Evolutionary conservation across 805 yeast genomes (phyloP), one percentile per base, ranked within the genome.

Genomic region (Nakazawaea siamensis): DNA sequence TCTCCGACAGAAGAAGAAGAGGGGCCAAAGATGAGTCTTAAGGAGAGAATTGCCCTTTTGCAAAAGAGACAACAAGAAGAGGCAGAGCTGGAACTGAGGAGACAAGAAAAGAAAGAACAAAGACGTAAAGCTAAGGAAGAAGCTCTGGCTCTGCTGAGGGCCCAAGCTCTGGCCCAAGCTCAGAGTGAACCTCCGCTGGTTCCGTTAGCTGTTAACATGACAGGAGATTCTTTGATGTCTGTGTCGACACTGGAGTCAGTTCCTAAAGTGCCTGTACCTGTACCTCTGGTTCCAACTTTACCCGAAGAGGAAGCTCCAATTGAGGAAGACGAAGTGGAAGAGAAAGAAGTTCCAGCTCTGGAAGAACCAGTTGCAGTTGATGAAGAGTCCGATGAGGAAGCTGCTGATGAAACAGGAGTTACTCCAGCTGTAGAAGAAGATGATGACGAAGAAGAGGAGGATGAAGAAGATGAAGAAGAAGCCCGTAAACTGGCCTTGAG

Each of bases 11-110:
- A 49, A 18, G 73, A 71, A 39, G 73, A 65, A 19, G 80, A 68
- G 21, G 73, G 68, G 23, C 95, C 95, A 7, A 77, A 82, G 45
- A 58, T 87, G 62, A 80, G 94, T 38, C 63, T 90, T 47, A 81
- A 81, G 51, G 97, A 92, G 47, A 70, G 97, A 44, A 86, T 90
- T 51, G 85, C 86, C 4, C 49, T 84, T 49, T 64, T 90, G 33
- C 95, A 88, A 53, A 73, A 84, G 49, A 76, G 78, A 39, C 95
- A 85, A 51, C 73, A 72, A 40, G 82, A 81, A 49, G 94, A 85
- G 47, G 83, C 80, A 15, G 90, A 80, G 41, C 63, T 75, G 38
- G 88, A 75, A 43, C 80, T 76, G 3, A 32, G 68, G 48, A 66
- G 65, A 38, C 68, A 65, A 38, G 71, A 64, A 50, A 67, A 68